Conservation (phyloP, 2,329 filamentous ascomycete genomes). For the Sclerotinia minor region DNA sequence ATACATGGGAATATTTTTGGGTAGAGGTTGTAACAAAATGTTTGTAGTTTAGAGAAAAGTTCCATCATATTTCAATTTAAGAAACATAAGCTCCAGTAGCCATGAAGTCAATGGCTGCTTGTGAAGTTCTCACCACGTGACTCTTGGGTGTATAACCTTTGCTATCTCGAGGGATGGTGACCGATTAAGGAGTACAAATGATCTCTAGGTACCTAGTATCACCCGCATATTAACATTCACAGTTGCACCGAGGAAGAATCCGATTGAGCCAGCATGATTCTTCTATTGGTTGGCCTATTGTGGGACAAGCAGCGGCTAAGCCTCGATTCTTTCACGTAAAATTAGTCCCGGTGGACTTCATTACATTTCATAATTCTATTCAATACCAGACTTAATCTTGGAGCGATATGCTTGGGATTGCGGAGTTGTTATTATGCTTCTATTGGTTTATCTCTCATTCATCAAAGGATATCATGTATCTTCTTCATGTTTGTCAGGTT, state of each 20-base stretch:
- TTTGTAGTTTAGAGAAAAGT: constrained; percentile 28
- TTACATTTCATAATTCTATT: too few relatives aligned
- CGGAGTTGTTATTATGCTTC: background rate
- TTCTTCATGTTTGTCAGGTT: background rate
- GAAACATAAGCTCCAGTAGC: background rate
- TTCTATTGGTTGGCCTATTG: background rate
- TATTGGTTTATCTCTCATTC: background rate
- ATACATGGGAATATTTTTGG: background rate
- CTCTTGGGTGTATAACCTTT: background rate
- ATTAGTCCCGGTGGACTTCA: background rate
- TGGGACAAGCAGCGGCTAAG: too few relatives aligned
- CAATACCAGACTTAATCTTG: background rate
- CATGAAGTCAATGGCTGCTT: constrained; percentile 10
- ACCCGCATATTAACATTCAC: background rate
- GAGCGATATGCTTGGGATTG: background rate
- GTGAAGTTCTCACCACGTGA: background rate
- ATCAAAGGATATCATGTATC: background rate
- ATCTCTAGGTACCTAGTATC: background rate
- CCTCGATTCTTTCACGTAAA: background rate
- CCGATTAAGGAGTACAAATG: background rate
- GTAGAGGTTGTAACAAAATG: constrained; percentile 25
- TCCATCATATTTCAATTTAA: background rate
- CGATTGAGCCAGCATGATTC: background rate
- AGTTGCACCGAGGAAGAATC: background rate
- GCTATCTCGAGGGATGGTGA: background rate